Conservation (phyloP, 768 basidiomycete species). For the Coprinellus micaceus region DNA sequence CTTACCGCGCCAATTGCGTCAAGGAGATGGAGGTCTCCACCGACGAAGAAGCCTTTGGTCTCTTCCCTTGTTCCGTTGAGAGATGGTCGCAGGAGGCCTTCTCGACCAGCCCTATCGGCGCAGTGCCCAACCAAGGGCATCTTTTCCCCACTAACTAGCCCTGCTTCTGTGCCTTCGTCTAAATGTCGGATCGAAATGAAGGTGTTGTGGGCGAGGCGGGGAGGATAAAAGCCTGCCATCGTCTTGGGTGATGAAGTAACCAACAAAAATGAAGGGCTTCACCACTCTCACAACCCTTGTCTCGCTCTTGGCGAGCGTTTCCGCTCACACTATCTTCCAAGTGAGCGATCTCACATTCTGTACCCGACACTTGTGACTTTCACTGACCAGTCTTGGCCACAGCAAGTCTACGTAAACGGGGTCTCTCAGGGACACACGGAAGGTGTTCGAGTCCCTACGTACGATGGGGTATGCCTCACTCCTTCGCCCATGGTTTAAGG, state of each 20-base stretch:
- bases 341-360: constrained; percentile 5
- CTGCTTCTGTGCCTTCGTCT: background rate
- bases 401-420: constrained; percentile 49
- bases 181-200: constrained; percentile 2
- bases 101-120: background rate
- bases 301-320: constrained; percentile 30
- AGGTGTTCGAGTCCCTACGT: constrained; percentile 37
- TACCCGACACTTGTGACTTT: too few relatives aligned
- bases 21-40: background rate
- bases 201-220: background rate
- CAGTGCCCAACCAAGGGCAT: background rate
- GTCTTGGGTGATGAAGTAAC: background rate
- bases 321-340: constrained; percentile 55
- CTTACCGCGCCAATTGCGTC: background rate
- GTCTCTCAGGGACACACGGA: constrained; percentile 36
- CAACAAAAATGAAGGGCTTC: constrained; percentile 22
- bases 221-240: background rate
- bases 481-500: background rate
- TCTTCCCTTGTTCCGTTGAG: background rate
- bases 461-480: constrained; percentile 29
- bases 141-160: background rate
- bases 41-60: background rate
- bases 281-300: constrained; percentile 23
- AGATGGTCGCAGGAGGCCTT: background rate
- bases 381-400: background rate